Conservation (phyloP, 1,284 basidiomycete species). For the Papiliotrema nemorosa region DNA sequence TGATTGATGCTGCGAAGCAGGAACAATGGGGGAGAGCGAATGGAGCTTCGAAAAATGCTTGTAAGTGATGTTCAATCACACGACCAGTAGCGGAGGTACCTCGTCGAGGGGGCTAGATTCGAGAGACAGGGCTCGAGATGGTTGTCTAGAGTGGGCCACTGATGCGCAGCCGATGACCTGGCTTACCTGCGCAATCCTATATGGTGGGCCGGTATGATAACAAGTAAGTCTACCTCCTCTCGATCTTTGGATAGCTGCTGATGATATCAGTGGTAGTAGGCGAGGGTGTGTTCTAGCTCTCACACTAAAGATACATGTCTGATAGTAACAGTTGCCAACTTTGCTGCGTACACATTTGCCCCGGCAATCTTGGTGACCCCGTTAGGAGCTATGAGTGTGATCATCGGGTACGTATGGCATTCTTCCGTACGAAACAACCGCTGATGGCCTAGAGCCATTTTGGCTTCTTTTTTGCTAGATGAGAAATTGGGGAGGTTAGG, state of each 20-base stretch:
- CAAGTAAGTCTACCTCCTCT: constrained; percentile 60
- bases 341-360: constrained; percentile 97
- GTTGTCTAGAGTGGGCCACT: too few relatives aligned
- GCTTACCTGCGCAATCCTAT: constrained; percentile 88
- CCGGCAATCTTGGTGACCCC: constrained; percentile 97
- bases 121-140: too few relatives aligned
- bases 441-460: constrained; percentile 62
- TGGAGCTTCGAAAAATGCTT: constrained; percentile 56
- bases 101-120: neutral
- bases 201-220: constrained; percentile 97
- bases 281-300: constrained; percentile 60
- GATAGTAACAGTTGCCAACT: constrained; percentile 76
- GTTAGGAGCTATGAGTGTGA: constrained; percentile 90
- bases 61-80: constrained; percentile 62
- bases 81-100: too few relatives aligned
- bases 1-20: constrained; percentile 69
- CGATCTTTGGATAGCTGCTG: neutral
- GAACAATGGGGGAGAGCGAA: constrained; percentile 50
- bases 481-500: constrained; percentile 94
- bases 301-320: neutral
- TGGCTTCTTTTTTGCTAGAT: constrained; percentile 87
- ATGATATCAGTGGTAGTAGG: constrained; percentile 69
- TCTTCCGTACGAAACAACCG: neutral
- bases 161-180: constrained; percentile 65
- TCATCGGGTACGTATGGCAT: constrained; percentile 65